Base-by-base conservation (phyloP, 192 early-diverging fungal species). In the Paraglomus occultum region DNA sequence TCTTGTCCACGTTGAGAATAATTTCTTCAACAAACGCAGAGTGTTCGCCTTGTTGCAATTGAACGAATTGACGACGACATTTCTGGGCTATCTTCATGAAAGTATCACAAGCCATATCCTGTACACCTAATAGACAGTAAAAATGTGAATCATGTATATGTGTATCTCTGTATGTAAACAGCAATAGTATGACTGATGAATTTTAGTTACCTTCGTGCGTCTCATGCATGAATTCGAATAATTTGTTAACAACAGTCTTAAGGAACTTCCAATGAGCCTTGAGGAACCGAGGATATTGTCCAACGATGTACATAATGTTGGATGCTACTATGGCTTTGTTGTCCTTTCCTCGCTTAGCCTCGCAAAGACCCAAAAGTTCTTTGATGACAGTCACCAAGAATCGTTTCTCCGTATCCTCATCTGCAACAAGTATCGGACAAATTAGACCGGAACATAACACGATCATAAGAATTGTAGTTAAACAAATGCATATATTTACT, bases 291-390 rank as follows among this genome's bases (percentile, higher is more conserved):
- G 97, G 97, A 76, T 99, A 99, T 82, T 99, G 97, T 15, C 97
- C 97, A n/a, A 99, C 97, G 71, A 97, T 94, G 74, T 99, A 99
- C 97, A 99, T 99, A 70, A 99, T 99, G 79, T 99, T 98, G 42
- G 95, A 94, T 0, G 97, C 97, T 17, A 98, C 95, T 38, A 99
- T 93, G 6, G 97, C 97, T 84, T 99, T 99, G 84, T 99, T 99
- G 73, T 98, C 97, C 84, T 99, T 99, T 66, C 97, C 97, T 40
- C 95, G 87, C 79, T 96, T 97, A 84, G 93, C 90, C 76, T 99
- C 97, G 75, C 89, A 91, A n/a, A 99, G 82, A 52, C 89, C 87
- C 45, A 99, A 84, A 43, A 99, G 77, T 55, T 98, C 97, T 84
- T 99, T 99, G 84, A 99, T 99, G 58, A 98, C 95, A 14, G 89